Evolutionary conservation across 495 filamentous ascomycete genomes (phyloP), one percentile per base, ranked within the genome.

Genomic region (Margaritispora aquatica): DNA sequence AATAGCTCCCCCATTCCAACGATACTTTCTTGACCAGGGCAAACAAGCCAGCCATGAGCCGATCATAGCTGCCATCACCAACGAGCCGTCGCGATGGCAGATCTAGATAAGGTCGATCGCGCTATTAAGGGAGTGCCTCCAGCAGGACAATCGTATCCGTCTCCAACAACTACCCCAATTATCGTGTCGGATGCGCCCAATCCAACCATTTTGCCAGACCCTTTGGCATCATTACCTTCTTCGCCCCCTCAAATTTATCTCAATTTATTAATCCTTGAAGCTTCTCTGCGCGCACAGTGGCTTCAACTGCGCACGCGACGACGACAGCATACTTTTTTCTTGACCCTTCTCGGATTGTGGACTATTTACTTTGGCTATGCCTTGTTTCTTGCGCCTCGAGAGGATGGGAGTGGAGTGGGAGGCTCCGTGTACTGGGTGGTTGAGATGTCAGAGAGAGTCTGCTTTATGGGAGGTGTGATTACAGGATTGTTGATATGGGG

Each of bases 401-500:
- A 96, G 70, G 92, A 97, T 79, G 92, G 92, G 61, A 82, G 78
- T 60, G 90, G 92, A 29, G 84, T 96, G 5, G 94, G 95, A 58
- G 94, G 95, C 46, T 91, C 87, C 1, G 88, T 96, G 50, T 97
- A 98, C 78, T 97, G 93, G 91, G 85, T 94, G 34, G 81, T 98
- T 7, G 93, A 96, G 63, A 88, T 88, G 71, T 79, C 81, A 17
- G 88, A 97, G 71, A 92, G 91, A 68, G 82, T 98, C 59, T 89
- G 86, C 58, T 86, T 96, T 53, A 83, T 96, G 57, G 91, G 90
- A 11, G 94, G 94, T 26, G 75, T 92, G 57, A 81, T 96, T 46
- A 96, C 90, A 1, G 84, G 79, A 24, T 74, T 90, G 41, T 77
- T 97, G 49, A 84, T 96, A 65, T 97, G 92, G 88, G 90, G 85